phyloP scores from a whole-genome alignment of 495 filamentous ascomycete genomes.

The Cladorrhinum samala region DNA sequence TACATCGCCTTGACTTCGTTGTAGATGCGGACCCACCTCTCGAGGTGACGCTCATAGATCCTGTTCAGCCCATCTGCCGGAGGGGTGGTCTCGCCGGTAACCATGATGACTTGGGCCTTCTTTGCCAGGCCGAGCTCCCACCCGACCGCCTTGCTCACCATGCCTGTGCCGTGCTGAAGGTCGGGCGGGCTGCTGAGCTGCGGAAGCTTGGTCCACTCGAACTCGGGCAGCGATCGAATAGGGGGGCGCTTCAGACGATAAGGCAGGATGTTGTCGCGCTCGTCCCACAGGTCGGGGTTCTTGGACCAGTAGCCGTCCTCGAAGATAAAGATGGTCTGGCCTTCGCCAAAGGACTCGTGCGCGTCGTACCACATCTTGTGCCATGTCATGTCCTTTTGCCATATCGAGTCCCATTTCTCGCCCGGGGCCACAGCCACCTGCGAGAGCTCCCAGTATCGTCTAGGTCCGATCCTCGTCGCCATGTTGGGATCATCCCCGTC shows the following conservation, averaged over 20 bases:
- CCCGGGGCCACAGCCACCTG: background rate
- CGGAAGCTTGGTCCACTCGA: background rate
- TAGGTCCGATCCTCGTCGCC: background rate
- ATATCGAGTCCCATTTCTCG: background rate
- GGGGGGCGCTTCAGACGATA: background rate
- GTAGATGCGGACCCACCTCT: background rate
- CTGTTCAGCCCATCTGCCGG: background rate
- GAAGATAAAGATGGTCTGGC: background rate
- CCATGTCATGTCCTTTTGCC: background rate
- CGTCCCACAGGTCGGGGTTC: background rate
- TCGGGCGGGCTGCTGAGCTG: background rate
- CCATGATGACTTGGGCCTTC: background rate
- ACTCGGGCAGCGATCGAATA: background rate
- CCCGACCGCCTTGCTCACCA: background rate
- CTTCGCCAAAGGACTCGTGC: background rate
- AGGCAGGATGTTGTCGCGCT: background rate
- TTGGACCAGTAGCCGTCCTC: background rate
- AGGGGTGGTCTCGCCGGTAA: background rate
- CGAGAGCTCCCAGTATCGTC: background rate
- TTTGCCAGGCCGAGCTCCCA: background rate
- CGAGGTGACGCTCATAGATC: background rate
- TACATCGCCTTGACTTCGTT: background rate
- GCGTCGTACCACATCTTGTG: background rate
- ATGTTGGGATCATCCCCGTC: too few species aligned
- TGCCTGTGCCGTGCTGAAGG: background rate